These are phyloP conservation scores for Microbotryum silenes-acaulis DNA, from an alignment of 1,284 basidiomycete species.

Conservation along the genomic window DNA sequence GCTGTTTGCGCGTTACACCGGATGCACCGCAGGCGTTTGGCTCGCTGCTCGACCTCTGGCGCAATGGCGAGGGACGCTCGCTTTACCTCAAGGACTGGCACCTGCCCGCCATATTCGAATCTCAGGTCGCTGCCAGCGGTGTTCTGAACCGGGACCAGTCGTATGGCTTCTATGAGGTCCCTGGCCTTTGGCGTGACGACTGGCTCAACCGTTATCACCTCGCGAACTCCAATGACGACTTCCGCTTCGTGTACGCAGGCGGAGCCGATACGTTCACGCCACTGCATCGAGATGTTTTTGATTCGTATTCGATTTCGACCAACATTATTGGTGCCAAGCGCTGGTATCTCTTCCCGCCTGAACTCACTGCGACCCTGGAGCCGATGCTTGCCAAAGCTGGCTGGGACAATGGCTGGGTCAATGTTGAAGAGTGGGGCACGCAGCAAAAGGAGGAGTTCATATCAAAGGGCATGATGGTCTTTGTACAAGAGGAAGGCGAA, in stretches of 20 bases:
- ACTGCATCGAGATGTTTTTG: slow-evolving; percentile 49
- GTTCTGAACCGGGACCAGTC: not conserved
- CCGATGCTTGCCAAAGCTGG: slow-evolving; percentile 30
- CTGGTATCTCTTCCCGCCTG: slow-evolving; percentile 51
- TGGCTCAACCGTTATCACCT: slow-evolving; percentile 45
- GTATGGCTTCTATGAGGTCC: slow-evolving; percentile 45
- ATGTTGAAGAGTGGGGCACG: slow-evolving; percentile 34
- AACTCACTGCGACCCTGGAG: slow-evolving; percentile 20
- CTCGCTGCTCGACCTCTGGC: slow-evolving; percentile 44
- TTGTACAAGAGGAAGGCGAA: slow-evolving; percentile 40
- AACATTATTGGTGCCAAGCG: slow-evolving; percentile 50
- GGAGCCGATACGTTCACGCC: slow-evolving; percentile 44
- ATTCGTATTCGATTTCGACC: slow-evolving; percentile 51
- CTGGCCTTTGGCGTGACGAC: slow-evolving; percentile 48
- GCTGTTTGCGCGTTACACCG: too few relatives aligned
- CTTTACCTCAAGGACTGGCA: slow-evolving; percentile 55
- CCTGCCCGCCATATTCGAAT: slow-evolving; percentile 38
- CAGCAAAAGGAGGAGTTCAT: slow-evolving; percentile 9
- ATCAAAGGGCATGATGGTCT: slow-evolving; percentile 32
- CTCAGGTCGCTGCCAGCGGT: not conserved
- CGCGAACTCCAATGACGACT: slow-evolving; percentile 35
- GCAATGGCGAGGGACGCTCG: slow-evolving; percentile 29
- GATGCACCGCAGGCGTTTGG: slow-evolving; percentile 30
- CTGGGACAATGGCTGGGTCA: slow-evolving; percentile 34
- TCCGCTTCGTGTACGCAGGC: slow-evolving; percentile 44